Conservation (phyloP, 2,329 filamentous ascomycete genomes). For the Phoma sp. region DNA sequence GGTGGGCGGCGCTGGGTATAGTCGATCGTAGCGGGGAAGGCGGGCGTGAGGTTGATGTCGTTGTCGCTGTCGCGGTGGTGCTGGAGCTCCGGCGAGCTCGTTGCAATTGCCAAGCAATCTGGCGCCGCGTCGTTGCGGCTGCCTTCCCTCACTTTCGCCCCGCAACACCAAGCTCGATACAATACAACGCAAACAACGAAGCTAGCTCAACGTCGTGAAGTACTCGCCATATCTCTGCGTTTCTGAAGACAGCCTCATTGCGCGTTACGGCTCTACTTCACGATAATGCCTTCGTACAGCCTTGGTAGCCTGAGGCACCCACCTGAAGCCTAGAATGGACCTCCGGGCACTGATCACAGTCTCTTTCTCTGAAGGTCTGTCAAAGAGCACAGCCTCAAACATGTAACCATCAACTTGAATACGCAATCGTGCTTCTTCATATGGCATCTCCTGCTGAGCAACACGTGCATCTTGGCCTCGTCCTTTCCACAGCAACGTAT, state of each 20-base stretch:
- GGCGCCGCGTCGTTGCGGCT: conserved; percentile 29
- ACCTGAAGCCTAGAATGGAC: neutral
- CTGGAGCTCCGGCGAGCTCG: conserved; percentile 31
- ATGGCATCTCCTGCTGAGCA: too few species aligned
- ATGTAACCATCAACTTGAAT: too few species aligned
- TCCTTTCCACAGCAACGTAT: neutral
- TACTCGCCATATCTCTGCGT: neutral
- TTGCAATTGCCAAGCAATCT: conserved; percentile 21
- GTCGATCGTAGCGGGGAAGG: conserved; percentile 19
- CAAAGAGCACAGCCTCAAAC: neutral
- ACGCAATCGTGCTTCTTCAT: too few species aligned
- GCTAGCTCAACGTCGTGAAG: neutral
- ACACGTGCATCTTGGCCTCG: too few species aligned
- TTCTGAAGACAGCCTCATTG: neutral
- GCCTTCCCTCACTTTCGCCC: conserved; percentile 20
- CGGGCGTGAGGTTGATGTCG: conserved; percentile 24
- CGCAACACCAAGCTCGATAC: neutral
- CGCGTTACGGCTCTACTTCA: neutral
- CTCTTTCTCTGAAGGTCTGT: neutral
- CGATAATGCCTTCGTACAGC: neutral
- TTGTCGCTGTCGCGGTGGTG: conserved; percentile 28
- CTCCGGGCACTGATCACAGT: neutral
- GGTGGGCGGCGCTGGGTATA: neutral
- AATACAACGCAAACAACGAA: neutral
- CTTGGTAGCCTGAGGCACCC: neutral